These are phyloP conservation scores for Thymus mandschuricus DNA, from an alignment of 257 asterid species.

Conservation along the genomic window DNA sequence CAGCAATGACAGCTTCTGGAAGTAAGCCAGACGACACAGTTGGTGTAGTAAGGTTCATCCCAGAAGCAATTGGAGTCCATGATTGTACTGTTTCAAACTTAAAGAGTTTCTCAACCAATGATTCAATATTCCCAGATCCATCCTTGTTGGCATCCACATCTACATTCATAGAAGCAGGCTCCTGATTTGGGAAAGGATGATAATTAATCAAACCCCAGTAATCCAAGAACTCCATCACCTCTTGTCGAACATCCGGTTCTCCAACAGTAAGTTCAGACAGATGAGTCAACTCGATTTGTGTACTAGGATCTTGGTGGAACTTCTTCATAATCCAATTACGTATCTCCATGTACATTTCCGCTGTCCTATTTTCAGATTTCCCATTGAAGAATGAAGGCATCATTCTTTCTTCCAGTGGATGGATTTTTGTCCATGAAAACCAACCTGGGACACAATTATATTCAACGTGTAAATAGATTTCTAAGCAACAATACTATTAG, in stretches of 20 bases:
- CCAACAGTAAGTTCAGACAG: slow-evolving; percentile 82
- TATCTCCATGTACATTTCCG: slow-evolving; percentile 78
- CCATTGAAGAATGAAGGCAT: slow-evolving; percentile 84
- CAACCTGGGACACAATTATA: slow-evolving; percentile 61
- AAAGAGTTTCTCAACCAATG: slow-evolving; percentile 68
- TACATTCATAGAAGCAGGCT: slow-evolving; percentile 39
- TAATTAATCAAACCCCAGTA: slow-evolving; percentile 99
- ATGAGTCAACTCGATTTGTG: slow-evolving; percentile 61
- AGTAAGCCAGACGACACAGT: slow-evolving; percentile 67
- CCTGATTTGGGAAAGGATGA: slow-evolving; percentile 77
- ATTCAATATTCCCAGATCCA: slow-evolving; percentile 45
- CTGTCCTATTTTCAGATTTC: slow-evolving; percentile 72
- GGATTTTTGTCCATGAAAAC: slow-evolving; percentile 92
- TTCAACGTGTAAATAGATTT: slow-evolving; percentile 15
- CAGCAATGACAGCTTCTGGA: slow-evolving; percentile 73
- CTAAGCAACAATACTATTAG: background rate
- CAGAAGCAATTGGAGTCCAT: slow-evolving; percentile 55
- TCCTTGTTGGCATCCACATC: slow-evolving; percentile 50
- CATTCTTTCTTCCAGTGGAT: slow-evolving; percentile 82
- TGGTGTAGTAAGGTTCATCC: slow-evolving; percentile 51
- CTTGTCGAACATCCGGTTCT: slow-evolving; percentile 76
- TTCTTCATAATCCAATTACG: slow-evolving; percentile 87
- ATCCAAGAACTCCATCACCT: slow-evolving; percentile 95
- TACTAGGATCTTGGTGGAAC: slow-evolving; percentile 69
- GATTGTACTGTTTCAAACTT: slow-evolving; percentile 74